Conservation (phyloP, 352 stramenopile genomes). For the Globisporangium iwayamae region DNA sequence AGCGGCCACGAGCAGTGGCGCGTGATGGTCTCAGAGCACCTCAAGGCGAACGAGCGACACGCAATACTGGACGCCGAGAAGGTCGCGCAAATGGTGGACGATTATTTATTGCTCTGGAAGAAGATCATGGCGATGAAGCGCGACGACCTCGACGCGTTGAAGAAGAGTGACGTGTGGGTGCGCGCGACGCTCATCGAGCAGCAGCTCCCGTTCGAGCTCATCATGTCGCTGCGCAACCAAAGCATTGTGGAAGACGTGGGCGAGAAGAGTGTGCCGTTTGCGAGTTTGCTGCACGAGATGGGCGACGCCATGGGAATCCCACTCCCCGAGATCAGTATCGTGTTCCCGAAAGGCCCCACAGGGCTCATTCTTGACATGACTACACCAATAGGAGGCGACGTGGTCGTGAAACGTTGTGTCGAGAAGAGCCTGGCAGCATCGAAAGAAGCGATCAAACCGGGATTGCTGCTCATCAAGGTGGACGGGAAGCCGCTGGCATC, state of each 20-base stretch:
- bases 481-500: slow-evolving; percentile 55
- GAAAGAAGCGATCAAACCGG: slow-evolving; percentile 70
- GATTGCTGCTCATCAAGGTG: slow-evolving; percentile 69
- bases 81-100: slow-evolving; percentile 38
- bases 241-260: slow-evolving; percentile 43
- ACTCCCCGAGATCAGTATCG: slow-evolving; percentile 75
- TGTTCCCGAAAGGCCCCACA: slow-evolving; percentile 58
- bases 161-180: slow-evolving; percentile 60
- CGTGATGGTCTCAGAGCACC: slow-evolving; percentile 60
- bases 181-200: slow-evolving; percentile 59
- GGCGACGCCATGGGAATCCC: slow-evolving; percentile 75
- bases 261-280: slow-evolving; percentile 35
- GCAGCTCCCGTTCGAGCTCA: slow-evolving; percentile 65
- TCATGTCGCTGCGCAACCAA: slow-evolving; percentile 79
- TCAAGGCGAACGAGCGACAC: slow-evolving; percentile 54
- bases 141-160: slow-evolving; percentile 51
- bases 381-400: slow-evolving; percentile 25
- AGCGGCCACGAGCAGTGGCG: slow-evolving; percentile 70
- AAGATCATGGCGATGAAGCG: slow-evolving; percentile 61
- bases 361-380: slow-evolving; percentile 59
- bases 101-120: slow-evolving; percentile 77
- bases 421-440: slow-evolving; percentile 55
- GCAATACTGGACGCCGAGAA: slow-evolving; percentile 41
- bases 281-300: slow-evolving; percentile 59
- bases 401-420: slow-evolving; percentile 35